Conservation (phyloP, 1,284 basidiomycete genomes). For the Ustilago cynodontis region DNA sequence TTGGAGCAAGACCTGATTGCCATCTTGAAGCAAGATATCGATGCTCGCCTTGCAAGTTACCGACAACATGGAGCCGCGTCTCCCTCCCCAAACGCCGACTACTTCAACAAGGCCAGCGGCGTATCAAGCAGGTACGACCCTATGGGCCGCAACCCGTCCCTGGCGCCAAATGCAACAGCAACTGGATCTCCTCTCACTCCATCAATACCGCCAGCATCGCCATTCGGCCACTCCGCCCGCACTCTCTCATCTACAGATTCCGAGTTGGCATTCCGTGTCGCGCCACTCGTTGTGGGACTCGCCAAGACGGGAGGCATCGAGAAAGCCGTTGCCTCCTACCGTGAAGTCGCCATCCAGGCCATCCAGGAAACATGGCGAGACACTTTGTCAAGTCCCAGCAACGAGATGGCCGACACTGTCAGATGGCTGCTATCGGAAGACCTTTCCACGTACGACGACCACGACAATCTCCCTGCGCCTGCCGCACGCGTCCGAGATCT, state of each 20-base stretch:
- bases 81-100: constrained; percentile 1
- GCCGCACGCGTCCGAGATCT: constrained; percentile 75
- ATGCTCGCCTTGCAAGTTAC: constrained; percentile 61
- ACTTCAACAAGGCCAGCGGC: constrained; percentile 6
- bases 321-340: constrained; percentile 80
- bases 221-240: constrained; percentile 25
- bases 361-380: constrained; percentile 74
- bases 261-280: constrained; percentile 75
- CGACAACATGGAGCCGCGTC: constrained; percentile 8
- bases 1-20: constrained; percentile 76
- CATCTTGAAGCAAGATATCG: constrained; percentile 79
- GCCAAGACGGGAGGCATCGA: constrained; percentile 81
- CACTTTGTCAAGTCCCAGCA: constrained; percentile 14
- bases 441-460: constrained; percentile 33
- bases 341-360: constrained; percentile 79
- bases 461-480: constrained; percentile 26
- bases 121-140: no score
- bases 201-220: constrained; percentile 26
- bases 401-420: constrained; percentile 62
- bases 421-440: constrained; percentile 47
- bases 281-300: constrained; percentile 81
- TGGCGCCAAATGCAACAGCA: constrained; percentile 2
- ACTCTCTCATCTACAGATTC: constrained; percentile 23
- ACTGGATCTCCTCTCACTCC: constrained; percentile 16
- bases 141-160: not conserved